phyloP scores from a whole-genome alignment of 768 basidiomycete genomes.

The Collybiopsis luxurians region DNA sequence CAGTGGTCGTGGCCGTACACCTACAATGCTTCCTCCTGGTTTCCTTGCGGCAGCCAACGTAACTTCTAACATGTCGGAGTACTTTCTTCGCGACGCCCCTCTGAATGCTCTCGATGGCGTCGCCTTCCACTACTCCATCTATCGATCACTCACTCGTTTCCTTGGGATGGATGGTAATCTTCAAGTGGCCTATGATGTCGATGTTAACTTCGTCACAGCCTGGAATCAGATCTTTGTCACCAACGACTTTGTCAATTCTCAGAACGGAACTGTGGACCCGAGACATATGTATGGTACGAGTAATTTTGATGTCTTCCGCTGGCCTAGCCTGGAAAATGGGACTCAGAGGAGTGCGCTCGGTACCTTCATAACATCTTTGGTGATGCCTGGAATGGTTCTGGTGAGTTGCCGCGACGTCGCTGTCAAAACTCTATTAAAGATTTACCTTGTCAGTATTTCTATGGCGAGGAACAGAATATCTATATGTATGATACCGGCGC shows the following conservation, averaged over 20 bases:
- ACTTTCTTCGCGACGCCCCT: slow-evolving; percentile 70
- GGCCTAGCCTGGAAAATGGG: slow-evolving; percentile 87
- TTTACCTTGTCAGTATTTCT: too few species aligned
- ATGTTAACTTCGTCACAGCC: slow-evolving; percentile 78
- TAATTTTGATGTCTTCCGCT: slow-evolving; percentile 94
- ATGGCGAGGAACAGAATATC: slow-evolving; percentile 91
- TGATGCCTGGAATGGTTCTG: slow-evolving; percentile 89
- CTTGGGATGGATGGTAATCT: slow-evolving; percentile 97
- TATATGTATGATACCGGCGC: slow-evolving; percentile 87
- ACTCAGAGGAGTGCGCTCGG: slow-evolving; percentile 73
- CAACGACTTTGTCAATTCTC: slow-evolving; percentile 82
- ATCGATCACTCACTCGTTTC: slow-evolving; percentile 82
- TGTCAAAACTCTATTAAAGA: too few species aligned
- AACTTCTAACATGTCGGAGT: slow-evolving; percentile 59
- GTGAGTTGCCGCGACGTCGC: too few species aligned
- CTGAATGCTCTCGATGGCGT: slow-evolving; percentile 68
- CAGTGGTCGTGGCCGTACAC: slow-evolving; percentile 88
- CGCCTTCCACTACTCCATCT: slow-evolving; percentile 94
- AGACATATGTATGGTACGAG: slow-evolving; percentile 89
- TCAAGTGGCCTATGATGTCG: slow-evolving; percentile 83
- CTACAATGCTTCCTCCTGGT: slow-evolving; percentile 61
- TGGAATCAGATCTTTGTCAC: slow-evolving; percentile 92
- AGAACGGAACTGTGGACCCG: slow-evolving; percentile 68
- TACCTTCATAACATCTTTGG: slow-evolving; percentile 72
- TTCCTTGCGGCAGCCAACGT: slow-evolving; percentile 70